Evolutionary conservation across 495 filamentous ascomycete genomes (phyloP).

Genomic region (Endocarpon pusillum): DNA sequence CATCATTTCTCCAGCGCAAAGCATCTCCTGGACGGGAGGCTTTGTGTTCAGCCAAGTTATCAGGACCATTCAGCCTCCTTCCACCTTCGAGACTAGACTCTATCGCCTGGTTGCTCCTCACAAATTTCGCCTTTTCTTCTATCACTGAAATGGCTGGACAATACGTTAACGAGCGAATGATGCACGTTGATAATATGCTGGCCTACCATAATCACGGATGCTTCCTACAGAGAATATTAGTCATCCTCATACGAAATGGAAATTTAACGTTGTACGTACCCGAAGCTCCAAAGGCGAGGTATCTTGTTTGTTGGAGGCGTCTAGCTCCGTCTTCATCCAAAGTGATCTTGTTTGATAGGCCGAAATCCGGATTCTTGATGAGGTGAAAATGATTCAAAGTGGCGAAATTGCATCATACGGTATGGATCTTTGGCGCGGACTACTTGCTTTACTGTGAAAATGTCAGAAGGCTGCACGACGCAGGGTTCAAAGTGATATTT

Average conservation of each 20-base stretch:
- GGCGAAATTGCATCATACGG: conserved; percentile 5
- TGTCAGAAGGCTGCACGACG: neutral
- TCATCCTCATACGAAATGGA: neutral
- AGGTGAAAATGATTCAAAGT: conserved; percentile 4
- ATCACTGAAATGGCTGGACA: too few species aligned
- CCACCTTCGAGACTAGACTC: too few species aligned
- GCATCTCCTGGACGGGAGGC: too few species aligned
- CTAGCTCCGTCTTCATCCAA: conserved; percentile 5
- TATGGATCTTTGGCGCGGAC: conserved; percentile 3
- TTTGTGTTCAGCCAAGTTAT: too few species aligned
- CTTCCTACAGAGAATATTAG: conserved; percentile 1
- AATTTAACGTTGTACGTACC: conserved; percentile 5
- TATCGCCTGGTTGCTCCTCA: too few species aligned
- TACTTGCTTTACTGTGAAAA: conserved; percentile 4
- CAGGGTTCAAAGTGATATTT: neutral
- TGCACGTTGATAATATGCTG: too few species aligned
- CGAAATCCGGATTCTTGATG: conserved; percentile 4
- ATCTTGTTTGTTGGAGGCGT: neutral
- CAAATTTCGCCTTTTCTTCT: too few species aligned
- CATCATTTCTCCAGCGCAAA: too few species aligned
- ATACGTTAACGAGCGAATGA: too few species aligned
- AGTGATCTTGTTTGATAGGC: conserved; percentile 1
- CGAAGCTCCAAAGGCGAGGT: conserved; percentile 9
- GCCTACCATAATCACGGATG: conserved; percentile 5
- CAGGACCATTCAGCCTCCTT: too few species aligned